A percentile compares a stretch with the other conserved stretches of the same genome.
Evolutionary conservation across 805 yeast species (phyloP).

Genomic region (Kuraishia cidri): DNA sequence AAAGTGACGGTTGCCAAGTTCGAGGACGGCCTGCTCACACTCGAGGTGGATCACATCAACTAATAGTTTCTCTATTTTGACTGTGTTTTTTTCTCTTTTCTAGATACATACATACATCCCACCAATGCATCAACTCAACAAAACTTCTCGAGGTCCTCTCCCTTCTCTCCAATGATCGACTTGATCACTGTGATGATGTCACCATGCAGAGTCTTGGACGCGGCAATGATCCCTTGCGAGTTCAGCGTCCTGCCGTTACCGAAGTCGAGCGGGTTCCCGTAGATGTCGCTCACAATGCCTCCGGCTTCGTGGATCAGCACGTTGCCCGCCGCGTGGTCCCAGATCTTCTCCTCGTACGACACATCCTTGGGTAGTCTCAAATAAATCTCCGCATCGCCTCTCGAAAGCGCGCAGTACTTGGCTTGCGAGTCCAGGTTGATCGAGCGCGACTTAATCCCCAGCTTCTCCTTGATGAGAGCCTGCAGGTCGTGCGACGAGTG

Average conservation of each 20-base stretch:
- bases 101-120: no score
- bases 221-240: constrained; percentile 93
- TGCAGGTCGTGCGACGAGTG: constrained; percentile 92
- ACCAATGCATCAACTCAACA: no score
- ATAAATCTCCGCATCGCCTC: constrained; percentile 90
- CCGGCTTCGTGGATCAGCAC: constrained; percentile 84
- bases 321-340: constrained; percentile 99
- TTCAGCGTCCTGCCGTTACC: constrained; percentile 75
- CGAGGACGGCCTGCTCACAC: constrained; percentile 1
- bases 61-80: no score
- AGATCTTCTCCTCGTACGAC: constrained; percentile 82
- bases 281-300: constrained; percentile 81
- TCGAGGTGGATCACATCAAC: constrained; percentile 3
- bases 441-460: constrained; percentile 49
- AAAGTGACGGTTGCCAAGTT: constrained; percentile 37
- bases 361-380: constrained; percentile 76
- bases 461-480: constrained; percentile 52
- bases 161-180: constrained; percentile 21
- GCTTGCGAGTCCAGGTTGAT: constrained; percentile 93
- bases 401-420: constrained; percentile 84
- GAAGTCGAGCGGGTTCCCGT: constrained; percentile 68
- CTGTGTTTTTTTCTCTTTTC: no score
- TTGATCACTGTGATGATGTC: constrained; percentile 41
- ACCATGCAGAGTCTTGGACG: constrained; percentile 38
- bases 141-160: no score